Evolutionary conservation across 441 rosid genomes (phyloP), one percentile per base, ranked within the genome.

Genomic region (Populus tomentosa): DNA sequence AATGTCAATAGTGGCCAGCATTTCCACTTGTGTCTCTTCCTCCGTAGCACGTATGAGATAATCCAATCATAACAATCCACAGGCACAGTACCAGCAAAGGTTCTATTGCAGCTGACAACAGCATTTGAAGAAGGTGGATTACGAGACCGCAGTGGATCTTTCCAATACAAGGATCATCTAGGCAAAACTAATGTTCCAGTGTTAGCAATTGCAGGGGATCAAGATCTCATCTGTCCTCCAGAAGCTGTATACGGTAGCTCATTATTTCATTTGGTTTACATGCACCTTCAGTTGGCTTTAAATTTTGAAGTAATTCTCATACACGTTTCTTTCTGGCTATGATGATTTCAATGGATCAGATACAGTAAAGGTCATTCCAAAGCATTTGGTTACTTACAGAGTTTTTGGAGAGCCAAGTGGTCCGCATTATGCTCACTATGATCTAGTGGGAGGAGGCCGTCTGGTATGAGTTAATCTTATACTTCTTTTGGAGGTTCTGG

Each of bases 71-170:
- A 50, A 50, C 35, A 56, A 80, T 78, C 20, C 30, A 28, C 67
- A 95, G 97, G 97, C 75, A 90, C 98, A 24, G 85, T 95, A 80
- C 98, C 98, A 7, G 88, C 92, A 69, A 95, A 93, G 83, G 91
- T 95, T 81, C 77, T 95, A 69, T 77, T 95, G 85, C 99, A 95
- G 92, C 91, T 95, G 67, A 86, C 91, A 46, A 89, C 99, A 28
- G 96, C 93, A 77, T 93, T 95, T 77, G 84, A 86, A 70, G 91
- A 91, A 70, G 90, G 93, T 62, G 98, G 99, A 24, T 78, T 95
- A 67, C 80, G 90, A 46, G 93, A 91, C 78, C 85, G 96, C 65
- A 82, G 78, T 63, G 94, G 98, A 69, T 77, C 85, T 65, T 89
- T 95, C 86, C 87, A 75, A 77, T 93, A 90, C 86, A 90, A 92